These are phyloP conservation scores for Globisporangium ultimum DNA, from an alignment of 352 stramenopile species.

Conservation along the genomic window DNA sequence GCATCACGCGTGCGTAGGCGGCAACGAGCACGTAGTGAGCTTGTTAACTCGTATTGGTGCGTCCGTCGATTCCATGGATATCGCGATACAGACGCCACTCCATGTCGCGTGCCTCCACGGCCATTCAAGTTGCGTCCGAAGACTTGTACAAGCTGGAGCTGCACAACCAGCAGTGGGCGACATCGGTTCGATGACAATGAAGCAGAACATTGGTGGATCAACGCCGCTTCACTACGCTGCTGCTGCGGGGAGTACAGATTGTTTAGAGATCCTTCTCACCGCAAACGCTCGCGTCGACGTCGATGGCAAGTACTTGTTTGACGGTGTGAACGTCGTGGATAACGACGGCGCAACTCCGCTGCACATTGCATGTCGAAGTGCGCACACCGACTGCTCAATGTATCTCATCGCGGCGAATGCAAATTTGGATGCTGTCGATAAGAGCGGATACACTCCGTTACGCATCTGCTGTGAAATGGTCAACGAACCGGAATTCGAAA, in stretches of 20 bases:
- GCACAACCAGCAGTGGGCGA: background rate
- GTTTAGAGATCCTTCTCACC: constrained; percentile 55
- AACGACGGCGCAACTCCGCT: constrained; percentile 53
- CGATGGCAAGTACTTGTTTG: constrained; percentile 41
- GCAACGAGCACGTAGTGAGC: constrained; percentile 40
- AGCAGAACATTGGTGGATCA: constrained; percentile 37
- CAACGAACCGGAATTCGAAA: constrained; percentile 30
- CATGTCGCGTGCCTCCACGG: constrained; percentile 50
- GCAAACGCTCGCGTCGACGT: constrained; percentile 42
- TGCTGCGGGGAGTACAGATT: constrained; percentile 40
- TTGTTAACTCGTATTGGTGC: constrained; percentile 44
- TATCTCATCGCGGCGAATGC: constrained; percentile 66
- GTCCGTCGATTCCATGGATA: constrained; percentile 25
- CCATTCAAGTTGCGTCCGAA: constrained; percentile 22
- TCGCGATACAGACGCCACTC: constrained; percentile 48
- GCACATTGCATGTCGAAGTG: constrained; percentile 40
- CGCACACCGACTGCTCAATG: constrained; percentile 41
- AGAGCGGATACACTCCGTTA: constrained; percentile 27
- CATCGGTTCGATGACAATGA: constrained; percentile 13
- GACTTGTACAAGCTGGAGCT: constrained; percentile 17
- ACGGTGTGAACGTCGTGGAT: constrained; percentile 45
- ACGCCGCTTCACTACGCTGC: constrained; percentile 57
- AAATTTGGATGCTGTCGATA: constrained; percentile 32
- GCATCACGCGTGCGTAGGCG: constrained; percentile 47
- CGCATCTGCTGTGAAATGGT: constrained; percentile 43